phyloP scores from a whole-genome alignment of 208 protist species.

The Leishmania braziliensis region DNA sequence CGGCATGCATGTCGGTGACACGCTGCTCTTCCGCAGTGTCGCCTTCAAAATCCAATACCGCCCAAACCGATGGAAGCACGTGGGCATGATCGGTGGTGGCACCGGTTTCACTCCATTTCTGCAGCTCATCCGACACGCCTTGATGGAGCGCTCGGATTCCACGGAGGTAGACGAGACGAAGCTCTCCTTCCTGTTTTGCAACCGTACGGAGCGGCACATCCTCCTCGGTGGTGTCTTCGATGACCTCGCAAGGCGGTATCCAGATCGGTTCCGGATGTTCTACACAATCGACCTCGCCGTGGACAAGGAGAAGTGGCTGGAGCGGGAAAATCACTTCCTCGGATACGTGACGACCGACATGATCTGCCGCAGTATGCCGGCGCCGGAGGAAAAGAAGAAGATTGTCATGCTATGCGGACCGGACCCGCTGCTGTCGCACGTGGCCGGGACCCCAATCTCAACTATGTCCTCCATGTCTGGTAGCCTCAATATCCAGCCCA shows the following conservation, averaged over 20 bases:
- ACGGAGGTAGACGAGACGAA: slow-evolving; percentile 82
- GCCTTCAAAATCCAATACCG: slow-evolving; percentile 88
- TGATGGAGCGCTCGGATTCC: slow-evolving; percentile 66
- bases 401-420: slow-evolving; percentile 92
- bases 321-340: slow-evolving; percentile 59
- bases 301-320: slow-evolving; percentile 77
- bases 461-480: slow-evolving; percentile 81
- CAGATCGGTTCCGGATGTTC: slow-evolving; percentile 84
- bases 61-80: slow-evolving; percentile 82
- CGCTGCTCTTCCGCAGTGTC: slow-evolving; percentile 78
- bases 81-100: slow-evolving; percentile 93
- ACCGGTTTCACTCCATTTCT: slow-evolving; percentile 95
- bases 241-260: slow-evolving; percentile 61
- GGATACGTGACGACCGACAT: slow-evolving; percentile 83
- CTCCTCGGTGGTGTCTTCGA: slow-evolving; percentile 90
- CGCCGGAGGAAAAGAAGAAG: slow-evolving; percentile 75
- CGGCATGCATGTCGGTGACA: slow-evolving; percentile 89
- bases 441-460: slow-evolving; percentile 78
- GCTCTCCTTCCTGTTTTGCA: slow-evolving; percentile 92
- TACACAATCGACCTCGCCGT: slow-evolving; percentile 89
- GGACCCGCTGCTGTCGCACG: slow-evolving; percentile 79
- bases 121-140: slow-evolving; percentile 88
- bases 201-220: slow-evolving; percentile 93
- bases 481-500: slow-evolving; percentile 78
- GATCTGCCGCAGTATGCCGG: slow-evolving; percentile 75